Evolutionary conservation across 768 basidiomycete species (phyloP).

Genomic region (Agaricus sinodeliciosus): DNA sequence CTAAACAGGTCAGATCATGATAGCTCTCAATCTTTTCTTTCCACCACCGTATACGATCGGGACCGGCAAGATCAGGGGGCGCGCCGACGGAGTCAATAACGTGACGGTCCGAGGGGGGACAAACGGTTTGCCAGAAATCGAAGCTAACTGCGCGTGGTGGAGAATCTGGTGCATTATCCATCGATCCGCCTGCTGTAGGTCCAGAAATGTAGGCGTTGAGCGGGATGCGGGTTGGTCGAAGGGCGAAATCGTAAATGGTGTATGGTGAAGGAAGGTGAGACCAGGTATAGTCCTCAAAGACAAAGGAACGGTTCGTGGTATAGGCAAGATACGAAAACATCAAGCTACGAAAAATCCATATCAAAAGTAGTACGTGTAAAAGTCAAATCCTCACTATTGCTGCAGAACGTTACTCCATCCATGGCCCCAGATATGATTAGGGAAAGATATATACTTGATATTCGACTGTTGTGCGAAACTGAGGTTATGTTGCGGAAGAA

Average conservation of each 20-base stretch:
- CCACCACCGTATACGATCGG: conserved; percentile 46
- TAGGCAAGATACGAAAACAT: conserved; percentile 49
- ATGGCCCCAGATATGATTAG: conserved; percentile 52
- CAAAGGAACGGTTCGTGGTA: conserved; percentile 43
- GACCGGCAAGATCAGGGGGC: conserved; percentile 25
- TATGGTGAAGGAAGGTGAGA: conserved; percentile 47
- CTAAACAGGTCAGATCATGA: conserved; percentile 16
- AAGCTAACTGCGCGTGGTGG: conserved; percentile 33
- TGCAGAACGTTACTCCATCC: conserved; percentile 59
- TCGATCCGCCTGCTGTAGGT: conserved; percentile 42
- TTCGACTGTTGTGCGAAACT: conserved; percentile 12
- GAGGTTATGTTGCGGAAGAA: conserved; percentile 15
- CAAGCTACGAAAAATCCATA: conserved; percentile 23
- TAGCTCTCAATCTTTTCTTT: conserved; percentile 24
- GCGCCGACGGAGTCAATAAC: conserved; percentile 26
- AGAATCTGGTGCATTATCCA: neutral
- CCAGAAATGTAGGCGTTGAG: conserved; percentile 55
- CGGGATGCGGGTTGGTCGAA: conserved; percentile 47
- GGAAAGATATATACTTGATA: conserved; percentile 40
- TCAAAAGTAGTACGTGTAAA: neutral
- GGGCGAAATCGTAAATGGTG: conserved; percentile 45
- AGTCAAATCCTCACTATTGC: conserved; percentile 51
- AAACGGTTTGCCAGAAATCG: conserved; percentile 43
- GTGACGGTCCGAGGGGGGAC: conserved; percentile 25
- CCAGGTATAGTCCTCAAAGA: conserved; percentile 62